phyloP scores from a whole-genome alignment of 352 stramenopile species.

The Globisporangium splendens region DNA sequence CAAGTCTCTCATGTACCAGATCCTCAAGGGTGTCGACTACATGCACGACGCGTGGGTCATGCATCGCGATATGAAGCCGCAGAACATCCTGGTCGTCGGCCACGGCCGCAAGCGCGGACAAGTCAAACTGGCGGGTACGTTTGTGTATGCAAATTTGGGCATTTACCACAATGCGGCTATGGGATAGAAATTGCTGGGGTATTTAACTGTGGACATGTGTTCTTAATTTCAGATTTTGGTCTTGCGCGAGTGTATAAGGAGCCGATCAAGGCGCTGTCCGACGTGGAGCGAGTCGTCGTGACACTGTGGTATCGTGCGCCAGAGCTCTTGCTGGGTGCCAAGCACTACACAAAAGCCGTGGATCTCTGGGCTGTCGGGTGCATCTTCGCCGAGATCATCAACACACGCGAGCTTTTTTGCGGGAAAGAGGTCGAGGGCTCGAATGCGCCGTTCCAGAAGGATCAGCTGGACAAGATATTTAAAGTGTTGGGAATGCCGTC shows the following conservation, averaged over 20 bases:
- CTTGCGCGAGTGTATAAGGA: conserved; percentile 87
- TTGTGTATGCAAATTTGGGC: background rate
- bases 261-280: conserved; percentile 84
- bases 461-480: conserved; percentile 90
- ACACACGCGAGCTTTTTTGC: conserved; percentile 83
- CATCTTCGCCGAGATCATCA: conserved; percentile 94
- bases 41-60: conserved; percentile 93
- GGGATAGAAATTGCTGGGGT: no score
- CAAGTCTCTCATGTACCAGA: conserved; percentile 92
- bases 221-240: conserved; percentile 56
- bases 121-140: conserved; percentile 70
- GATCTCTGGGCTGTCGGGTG: conserved; percentile 96
- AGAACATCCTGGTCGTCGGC: conserved; percentile 91
- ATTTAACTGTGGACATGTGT: background rate
- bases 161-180: no score
- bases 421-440: conserved; percentile 86
- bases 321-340: conserved; percentile 91
- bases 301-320: conserved; percentile 96
- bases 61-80: conserved; percentile 92
- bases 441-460: conserved; percentile 87
- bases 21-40: conserved; percentile 90
- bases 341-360: conserved; percentile 93
- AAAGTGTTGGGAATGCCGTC: conserved; percentile 88
- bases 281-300: conserved; percentile 91
- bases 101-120: conserved; percentile 79